phyloP scores from a whole-genome alignment of 768 basidiomycete species.

The Calocybe indica region DNA sequence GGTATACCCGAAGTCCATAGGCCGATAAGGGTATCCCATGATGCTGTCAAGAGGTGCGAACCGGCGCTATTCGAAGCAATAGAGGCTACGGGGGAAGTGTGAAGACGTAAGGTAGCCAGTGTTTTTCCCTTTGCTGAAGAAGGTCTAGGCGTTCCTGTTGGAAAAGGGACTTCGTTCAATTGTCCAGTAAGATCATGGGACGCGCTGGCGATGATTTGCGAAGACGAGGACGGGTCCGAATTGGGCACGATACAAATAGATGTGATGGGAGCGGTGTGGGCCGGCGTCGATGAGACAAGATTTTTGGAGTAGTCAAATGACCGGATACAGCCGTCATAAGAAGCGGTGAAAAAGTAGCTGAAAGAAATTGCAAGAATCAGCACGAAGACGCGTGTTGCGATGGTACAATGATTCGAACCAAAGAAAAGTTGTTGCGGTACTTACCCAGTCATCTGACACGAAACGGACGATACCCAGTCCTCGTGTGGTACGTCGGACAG shows the following conservation, averaged over 20 bases:
- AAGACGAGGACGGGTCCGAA: slow-evolving; percentile 17
- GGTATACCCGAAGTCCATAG: slow-evolving; percentile 71
- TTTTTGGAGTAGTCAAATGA: slow-evolving; percentile 68
- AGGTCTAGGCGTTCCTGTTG: slow-evolving; percentile 6
- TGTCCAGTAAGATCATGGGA: slow-evolving; percentile 78
- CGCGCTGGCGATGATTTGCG: slow-evolving; percentile 51
- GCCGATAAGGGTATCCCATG: slow-evolving; percentile 85
- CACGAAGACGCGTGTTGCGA: neutral
- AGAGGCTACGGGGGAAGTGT: slow-evolving; percentile 76
- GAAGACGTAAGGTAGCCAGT: slow-evolving; percentile 74
- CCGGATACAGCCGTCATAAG: slow-evolving; percentile 77
- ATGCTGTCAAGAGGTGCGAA: slow-evolving; percentile 68
- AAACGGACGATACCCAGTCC: slow-evolving; percentile 89
- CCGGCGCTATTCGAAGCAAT: slow-evolving; percentile 51
- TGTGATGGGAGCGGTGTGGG: slow-evolving; percentile 65
- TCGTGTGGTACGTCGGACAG: slow-evolving; percentile 79
- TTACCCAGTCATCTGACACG: slow-evolving; percentile 53
- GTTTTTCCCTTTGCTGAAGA: slow-evolving; percentile 24
- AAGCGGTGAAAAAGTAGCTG: slow-evolving; percentile 70
- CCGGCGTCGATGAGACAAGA: slow-evolving; percentile 37
- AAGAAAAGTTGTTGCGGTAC: slow-evolving; percentile 1
- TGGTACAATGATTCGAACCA: neutral
- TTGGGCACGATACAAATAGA: slow-evolving; percentile 52
- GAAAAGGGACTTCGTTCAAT: slow-evolving; percentile 38
- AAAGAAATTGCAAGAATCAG: slow-evolving; percentile 3